Evolutionary conservation across 441 rosid genomes (phyloP).

Genomic region (Gossypium lobatum): DNA sequence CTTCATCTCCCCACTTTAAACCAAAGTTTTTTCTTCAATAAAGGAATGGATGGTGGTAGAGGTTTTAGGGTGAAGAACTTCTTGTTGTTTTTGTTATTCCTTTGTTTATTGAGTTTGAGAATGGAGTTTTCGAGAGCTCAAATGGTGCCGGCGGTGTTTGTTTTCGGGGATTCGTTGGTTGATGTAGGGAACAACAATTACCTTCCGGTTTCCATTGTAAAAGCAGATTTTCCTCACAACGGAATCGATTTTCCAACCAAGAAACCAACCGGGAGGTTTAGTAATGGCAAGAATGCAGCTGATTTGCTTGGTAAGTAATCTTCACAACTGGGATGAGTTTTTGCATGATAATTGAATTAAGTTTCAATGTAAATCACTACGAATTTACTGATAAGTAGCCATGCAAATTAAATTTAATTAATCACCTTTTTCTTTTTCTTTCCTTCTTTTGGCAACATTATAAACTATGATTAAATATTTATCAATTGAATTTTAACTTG

Average conservation of each 20-base stretch:
- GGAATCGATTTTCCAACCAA: conserved; percentile 45
- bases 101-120: not conserved
- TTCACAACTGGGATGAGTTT: not conserved
- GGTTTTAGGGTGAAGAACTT: not conserved
- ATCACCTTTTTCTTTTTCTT: not conserved
- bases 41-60: not conserved
- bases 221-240: conserved; percentile 40
- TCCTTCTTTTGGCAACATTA: too few species aligned
- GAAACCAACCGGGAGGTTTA: conserved; percentile 50
- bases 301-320: conserved; percentile 49
- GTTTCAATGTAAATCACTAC: not conserved
- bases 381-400: not conserved
- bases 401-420: not conserved
- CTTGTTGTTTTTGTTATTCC: not conserved
- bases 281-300: conserved; percentile 65
- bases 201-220: conserved; percentile 28
- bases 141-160: conserved; percentile 35
- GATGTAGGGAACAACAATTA: conserved; percentile 54
- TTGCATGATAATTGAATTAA: not conserved
- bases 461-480: too few species aligned
- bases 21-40: not conserved
- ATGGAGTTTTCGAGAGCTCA: conserved; percentile 14
- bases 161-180: conserved; percentile 50
- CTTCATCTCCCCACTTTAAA: not conserved
- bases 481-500: too few species aligned